A percentile compares a stretch with the other conserved stretches of the same genome.
Evolutionary conservation across 2,329 filamentous ascomycete species (phyloP).

Genomic region (Cercospora zeina): DNA sequence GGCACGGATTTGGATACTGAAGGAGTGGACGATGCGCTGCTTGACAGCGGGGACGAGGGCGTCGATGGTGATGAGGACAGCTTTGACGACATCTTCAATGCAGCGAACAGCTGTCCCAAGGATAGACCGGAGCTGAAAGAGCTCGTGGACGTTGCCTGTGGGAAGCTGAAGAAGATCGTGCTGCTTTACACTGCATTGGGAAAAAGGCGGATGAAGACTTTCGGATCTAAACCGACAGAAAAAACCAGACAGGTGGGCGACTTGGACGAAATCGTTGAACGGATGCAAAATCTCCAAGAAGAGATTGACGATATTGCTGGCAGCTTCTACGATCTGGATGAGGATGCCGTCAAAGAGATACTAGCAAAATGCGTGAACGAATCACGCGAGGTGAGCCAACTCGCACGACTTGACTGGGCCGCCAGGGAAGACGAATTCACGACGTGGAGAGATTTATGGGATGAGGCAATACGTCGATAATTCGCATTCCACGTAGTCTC

Average conservation of each 20-base stretch:
- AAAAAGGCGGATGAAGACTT: conserved; percentile 65
- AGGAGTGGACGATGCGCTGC: conserved; percentile 39
- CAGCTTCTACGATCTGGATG: conserved; percentile 70
- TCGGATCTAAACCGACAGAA: conserved; percentile 21
- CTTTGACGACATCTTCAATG: conserved; percentile 68
- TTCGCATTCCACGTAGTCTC: conserved; percentile 1
- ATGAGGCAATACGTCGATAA: conserved; percentile 37
- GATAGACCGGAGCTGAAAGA: conserved; percentile 66
- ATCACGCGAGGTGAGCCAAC: conserved; percentile 57
- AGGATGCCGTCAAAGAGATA: conserved; percentile 57
- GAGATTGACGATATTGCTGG: conserved; percentile 69
- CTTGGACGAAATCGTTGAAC: conserved; percentile 58
- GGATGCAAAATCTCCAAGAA: conserved; percentile 63
- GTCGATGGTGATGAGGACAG: conserved; percentile 50
- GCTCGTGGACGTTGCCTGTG: conserved; percentile 64
- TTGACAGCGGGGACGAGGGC: conserved; percentile 44
- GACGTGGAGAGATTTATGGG: conserved; percentile 67
- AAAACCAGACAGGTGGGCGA: conserved; percentile 33
- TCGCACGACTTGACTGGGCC: conserved; percentile 62
- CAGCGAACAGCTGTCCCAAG: conserved; percentile 61
- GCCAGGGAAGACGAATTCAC: conserved; percentile 73
- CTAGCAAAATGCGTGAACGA: conserved; percentile 63
- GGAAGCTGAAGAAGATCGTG: conserved; percentile 65
- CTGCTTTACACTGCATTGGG: conserved; percentile 68
- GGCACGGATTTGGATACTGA: conserved; percentile 56